phyloP scores from a whole-genome alignment of 23 red algal genomes.

The Gracilaria gracilis region DNA sequence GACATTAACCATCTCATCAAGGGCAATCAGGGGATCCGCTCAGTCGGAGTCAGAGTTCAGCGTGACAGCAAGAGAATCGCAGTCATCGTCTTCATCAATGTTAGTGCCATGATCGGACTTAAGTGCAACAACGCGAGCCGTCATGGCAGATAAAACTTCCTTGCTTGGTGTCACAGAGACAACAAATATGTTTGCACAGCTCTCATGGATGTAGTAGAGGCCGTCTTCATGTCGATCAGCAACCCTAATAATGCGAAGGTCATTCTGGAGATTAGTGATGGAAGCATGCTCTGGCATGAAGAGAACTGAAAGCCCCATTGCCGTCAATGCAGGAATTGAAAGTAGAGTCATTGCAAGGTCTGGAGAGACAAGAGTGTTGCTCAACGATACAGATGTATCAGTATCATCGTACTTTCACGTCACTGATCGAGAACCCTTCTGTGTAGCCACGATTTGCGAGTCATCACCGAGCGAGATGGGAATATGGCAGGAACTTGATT shows the following conservation, averaged over 20 bases:
- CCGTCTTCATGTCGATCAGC: background rate
- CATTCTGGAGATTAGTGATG: background rate
- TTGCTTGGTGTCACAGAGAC: too few relatives aligned
- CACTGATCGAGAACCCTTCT: too few relatives aligned
- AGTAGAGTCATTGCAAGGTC: slow-evolving; percentile 12
- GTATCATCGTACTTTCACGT: too few relatives aligned
- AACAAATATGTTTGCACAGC: too few relatives aligned
- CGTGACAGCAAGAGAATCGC: background rate
- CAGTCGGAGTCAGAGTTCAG: background rate
- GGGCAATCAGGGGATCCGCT: too few relatives aligned
- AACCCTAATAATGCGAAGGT: background rate
- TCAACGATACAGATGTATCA: too few relatives aligned
- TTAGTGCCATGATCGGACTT: too few relatives aligned
- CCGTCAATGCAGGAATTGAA: background rate
- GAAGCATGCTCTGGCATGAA: background rate
- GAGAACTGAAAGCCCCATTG: background rate
- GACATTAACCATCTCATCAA: too few relatives aligned
- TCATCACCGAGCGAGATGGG: too few relatives aligned
- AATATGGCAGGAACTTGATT: too few relatives aligned
- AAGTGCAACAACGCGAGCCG: background rate
- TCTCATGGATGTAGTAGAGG: background rate
- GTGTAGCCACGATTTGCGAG: too few relatives aligned
- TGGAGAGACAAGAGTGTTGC: too few relatives aligned
- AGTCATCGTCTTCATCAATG: background rate
- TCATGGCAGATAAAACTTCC: background rate